Conservation (phyloP, 75 land plant species). For the Sequoia sempervirens region DNA sequence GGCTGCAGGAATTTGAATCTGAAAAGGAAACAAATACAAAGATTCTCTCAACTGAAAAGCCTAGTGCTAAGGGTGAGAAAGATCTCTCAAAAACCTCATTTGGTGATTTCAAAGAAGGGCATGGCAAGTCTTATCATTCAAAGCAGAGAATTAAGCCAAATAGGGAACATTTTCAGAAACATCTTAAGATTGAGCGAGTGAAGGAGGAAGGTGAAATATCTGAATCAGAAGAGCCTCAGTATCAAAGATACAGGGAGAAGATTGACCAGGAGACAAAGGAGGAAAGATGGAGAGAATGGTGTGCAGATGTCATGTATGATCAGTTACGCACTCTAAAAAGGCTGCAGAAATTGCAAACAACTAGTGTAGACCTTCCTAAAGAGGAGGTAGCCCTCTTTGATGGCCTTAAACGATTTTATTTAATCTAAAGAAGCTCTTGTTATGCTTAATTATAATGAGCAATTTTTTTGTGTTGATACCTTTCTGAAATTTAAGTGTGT, state of each 20-base stretch:
- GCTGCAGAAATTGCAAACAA: slow-evolving; percentile 74
- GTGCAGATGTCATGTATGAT: slow-evolving; percentile 75
- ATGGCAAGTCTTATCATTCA: slow-evolving; percentile 31
- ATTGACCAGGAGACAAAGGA: slow-evolving; percentile 52
- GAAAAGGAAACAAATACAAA: slow-evolving; percentile 8
- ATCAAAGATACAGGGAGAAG: slow-evolving; percentile 58
- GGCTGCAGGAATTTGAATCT: slow-evolving; percentile 13
- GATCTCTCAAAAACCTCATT: slow-evolving; percentile 10
- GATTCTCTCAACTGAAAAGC: slow-evolving; percentile 1
- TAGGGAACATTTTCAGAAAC: slow-evolving; percentile 37
- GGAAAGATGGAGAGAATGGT: slow-evolving; percentile 97
- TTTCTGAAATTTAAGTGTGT: neutral
- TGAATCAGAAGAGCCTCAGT: slow-evolving; percentile 63
- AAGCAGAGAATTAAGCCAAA: slow-evolving; percentile 18
- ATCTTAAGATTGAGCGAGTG: slow-evolving; percentile 51
- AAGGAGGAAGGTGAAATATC: slow-evolving; percentile 99
- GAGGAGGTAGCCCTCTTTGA: slow-evolving; percentile 59
- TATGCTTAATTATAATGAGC: slow-evolving; percentile 1
- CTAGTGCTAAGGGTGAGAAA: slow-evolving; percentile 21
- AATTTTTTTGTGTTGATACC: neutral
- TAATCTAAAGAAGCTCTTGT: neutral
- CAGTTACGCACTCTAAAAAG: slow-evolving; percentile 74
- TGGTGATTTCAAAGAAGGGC: slow-evolving; percentile 21
- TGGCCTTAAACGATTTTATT: neutral
- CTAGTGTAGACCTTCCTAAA: slow-evolving; percentile 81